Base-by-base conservation (phyloP, 345 rosid genomes). In the Populus pruinosa region DNA sequence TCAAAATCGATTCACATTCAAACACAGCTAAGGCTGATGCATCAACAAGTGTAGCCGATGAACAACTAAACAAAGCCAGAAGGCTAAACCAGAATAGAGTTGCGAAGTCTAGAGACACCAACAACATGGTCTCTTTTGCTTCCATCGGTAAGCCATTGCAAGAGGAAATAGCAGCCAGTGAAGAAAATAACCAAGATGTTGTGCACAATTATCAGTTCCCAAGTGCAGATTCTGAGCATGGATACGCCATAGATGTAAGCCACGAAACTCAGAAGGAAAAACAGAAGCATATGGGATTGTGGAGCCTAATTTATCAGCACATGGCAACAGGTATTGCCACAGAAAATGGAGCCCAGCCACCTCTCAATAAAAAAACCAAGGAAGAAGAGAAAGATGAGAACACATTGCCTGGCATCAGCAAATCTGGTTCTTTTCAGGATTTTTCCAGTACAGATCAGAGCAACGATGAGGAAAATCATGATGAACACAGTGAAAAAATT, bases 271-370 rank as follows among this genome's bases (percentile, higher is more conserved):
- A 83, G 53, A 72, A 64, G 78, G 93, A 85, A 84, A 86, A 88
- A 81, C 89, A 79, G 70, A 90, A 85, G 76, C 85, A 86, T 70
- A 80, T 76, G 25, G 85, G 86, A 66, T 61, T 96, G 79, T 96
- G 99, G 98, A 73, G 83, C 79, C 78, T 93, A 75, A 85, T 96
- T 76, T 90, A 93, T 78, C 89, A 80, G 83, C 90, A 91, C 71
- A 89, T 96, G 96, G 96, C 78, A 76, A 83, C 94, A 68, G 91
- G 87, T 53, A 78, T 75, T 35, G 89, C 84, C 74, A 87, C 79
- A 73, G 89, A 83, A 73, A 82, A 72, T 56, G 88, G 83, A 68
- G 74, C 75, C 65, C 82, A 29, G 76, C 69, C 84, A 41, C 73
- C 72, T 44, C 77, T 62, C 69, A 71, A 78, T 78, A 81, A 82